Evolutionary conservation across 768 basidiomycete species (phyloP).

Genomic region (Kwoniella dendrophila): DNA sequence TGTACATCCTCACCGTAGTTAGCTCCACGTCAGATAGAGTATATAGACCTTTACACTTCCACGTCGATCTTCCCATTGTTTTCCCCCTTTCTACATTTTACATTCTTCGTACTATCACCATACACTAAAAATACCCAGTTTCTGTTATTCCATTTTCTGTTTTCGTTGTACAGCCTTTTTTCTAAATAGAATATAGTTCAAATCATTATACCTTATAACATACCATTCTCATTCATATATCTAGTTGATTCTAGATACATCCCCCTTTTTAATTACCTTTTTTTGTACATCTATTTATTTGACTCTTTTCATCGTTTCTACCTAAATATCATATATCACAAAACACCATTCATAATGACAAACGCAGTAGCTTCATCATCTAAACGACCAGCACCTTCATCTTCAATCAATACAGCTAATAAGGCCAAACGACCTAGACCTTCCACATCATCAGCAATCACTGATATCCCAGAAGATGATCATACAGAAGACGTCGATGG

Average conservation of each 20-base stretch:
- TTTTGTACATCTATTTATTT: constrained; percentile 14
- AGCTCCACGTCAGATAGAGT: constrained; percentile 14
- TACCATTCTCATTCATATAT: background rate
- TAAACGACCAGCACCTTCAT: constrained; percentile 31
- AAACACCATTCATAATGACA: constrained; percentile 7
- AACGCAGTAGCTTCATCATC: constrained; percentile 28
- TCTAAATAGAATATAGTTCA: background rate
- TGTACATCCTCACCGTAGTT: background rate
- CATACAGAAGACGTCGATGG: constrained; percentile 22
- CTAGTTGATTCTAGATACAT: constrained; percentile 5
- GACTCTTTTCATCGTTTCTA: background rate
- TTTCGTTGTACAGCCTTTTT: constrained; percentile 24
- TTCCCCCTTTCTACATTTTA: constrained; percentile 3
- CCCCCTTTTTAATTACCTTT: background rate
- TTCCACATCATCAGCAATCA: constrained; percentile 17
- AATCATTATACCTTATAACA: background rate
- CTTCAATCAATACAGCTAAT: constrained; percentile 2
- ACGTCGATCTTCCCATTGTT: constrained; percentile 19
- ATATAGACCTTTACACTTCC: constrained; percentile 8
- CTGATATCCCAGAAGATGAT: constrained; percentile 18
- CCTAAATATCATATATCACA: background rate
- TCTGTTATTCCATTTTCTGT: too few relatives aligned
- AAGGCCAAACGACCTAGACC: constrained; percentile 28
- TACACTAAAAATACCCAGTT: background rate
- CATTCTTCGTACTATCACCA: constrained; percentile 10